phyloP scores from a whole-genome alignment of 2,329 filamentous ascomycete species.

The Trichothecium sympodiale region DNA sequence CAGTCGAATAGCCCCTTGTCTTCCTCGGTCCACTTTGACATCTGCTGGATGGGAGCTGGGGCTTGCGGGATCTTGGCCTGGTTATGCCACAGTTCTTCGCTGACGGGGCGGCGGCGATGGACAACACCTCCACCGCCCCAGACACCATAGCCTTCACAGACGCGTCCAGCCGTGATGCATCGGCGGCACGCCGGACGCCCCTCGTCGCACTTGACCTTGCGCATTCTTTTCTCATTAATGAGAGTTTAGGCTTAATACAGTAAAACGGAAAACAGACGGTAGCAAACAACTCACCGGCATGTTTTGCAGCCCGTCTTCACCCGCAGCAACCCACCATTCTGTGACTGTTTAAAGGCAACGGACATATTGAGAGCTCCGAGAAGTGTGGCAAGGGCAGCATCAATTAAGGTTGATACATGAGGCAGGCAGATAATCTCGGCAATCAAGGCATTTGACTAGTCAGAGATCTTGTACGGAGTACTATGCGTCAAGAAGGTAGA shows the following conservation, averaged over 20 bases:
- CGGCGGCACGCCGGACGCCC: constrained; percentile 14
- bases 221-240: background rate
- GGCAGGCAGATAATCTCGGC: too few species aligned
- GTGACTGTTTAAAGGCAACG: background rate
- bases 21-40: constrained; percentile 13
- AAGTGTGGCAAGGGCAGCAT: too few species aligned
- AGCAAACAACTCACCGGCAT: constrained; percentile 13
- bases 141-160: constrained; percentile 20
- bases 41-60: background rate
- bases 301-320: constrained; percentile 14
- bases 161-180: constrained; percentile 13
- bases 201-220: constrained; percentile 22
- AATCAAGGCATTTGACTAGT: too few species aligned
- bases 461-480: too few species aligned
- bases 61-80: background rate
- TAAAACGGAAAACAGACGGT: too few species aligned
- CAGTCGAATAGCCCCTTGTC: constrained; percentile 27
- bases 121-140: constrained; percentile 11
- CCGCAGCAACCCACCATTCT: constrained; percentile 3
- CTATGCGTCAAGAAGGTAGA: too few species aligned
- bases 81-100: background rate
- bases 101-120: constrained; percentile 9
- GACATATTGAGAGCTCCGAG: too few species aligned
- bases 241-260: background rate
- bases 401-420: too few species aligned